Base-by-base conservation (phyloP, 352 stramenopile species). In the Aphanomyces cochlioides region DNA sequence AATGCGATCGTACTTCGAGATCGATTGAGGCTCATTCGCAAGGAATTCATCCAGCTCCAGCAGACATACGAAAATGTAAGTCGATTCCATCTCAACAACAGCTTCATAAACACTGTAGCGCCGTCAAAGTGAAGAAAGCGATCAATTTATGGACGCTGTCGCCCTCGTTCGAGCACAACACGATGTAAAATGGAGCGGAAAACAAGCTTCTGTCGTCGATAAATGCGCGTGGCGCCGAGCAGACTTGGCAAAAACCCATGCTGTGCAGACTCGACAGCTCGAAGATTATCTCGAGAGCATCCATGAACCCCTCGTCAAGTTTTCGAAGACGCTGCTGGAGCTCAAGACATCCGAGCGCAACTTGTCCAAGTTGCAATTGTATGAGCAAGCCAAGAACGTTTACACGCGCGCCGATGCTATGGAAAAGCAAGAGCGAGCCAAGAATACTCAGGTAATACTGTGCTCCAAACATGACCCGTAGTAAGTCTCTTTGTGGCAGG, bases 381-480 rank as follows among this genome's bases (percentile, higher is more conserved):
- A 90, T 59, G 84, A 92, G 66, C 83, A 92, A 48, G 84, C 84
- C 13, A 86, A 86, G 58, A 92, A 81, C 45, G 84, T 92, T 7
- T 92, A 81, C 58, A 56, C 75, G 3, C 77, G 81, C 50, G 77
- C 77, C 0, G 78, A 85, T n/a, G 72, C 73, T 3, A 88, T 92
- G 74, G 84, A 92, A 50, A 81, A 77, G 17, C 78, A 88, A 2
- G 77, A 90, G 71, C 78, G 80, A 3, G 74, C 73, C 8, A 60
- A 73, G 28, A 84, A 82, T 39, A 66, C 73, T 0, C 75, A 72
- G 61, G 81, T 82, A 12, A 7, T 67, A 36, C 4, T 47, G 13
- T 54, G 10, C 4, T 45, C 47, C 28, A 21, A n/a, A 7, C 28
- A 13, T n/a, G 17, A 64, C 36, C 47, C 58, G 21, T 48, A 58